phyloP scores from a whole-genome alignment of 495 filamentous ascomycete species.

The Pyronema omphalodes region DNA sequence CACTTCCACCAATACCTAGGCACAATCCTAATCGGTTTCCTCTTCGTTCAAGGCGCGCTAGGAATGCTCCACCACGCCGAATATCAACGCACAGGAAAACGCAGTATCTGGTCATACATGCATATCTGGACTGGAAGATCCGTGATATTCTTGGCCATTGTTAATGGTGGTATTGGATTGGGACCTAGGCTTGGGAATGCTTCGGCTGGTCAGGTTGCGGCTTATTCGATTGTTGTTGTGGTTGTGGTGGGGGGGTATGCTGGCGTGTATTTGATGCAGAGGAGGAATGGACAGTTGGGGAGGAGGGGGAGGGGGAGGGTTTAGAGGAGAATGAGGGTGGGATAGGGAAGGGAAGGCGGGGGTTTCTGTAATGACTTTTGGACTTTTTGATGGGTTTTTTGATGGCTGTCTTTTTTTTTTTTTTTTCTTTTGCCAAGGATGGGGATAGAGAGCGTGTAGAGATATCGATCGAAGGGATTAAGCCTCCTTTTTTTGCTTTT shows the following conservation, averaged over 20 bases:
- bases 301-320: no score
- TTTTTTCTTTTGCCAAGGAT: no score
- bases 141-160: constrained; percentile 42
- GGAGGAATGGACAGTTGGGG: background rate
- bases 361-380: no score
- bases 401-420: no score
- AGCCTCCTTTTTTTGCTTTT: no score
- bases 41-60: constrained; percentile 46
- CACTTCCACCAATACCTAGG: constrained; percentile 31
- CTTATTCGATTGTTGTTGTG: constrained; percentile 26
- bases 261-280: background rate
- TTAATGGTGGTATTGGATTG: constrained; percentile 56
- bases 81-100: constrained; percentile 30
- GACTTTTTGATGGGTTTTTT: no score
- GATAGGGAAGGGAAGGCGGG: no score
- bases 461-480: no score
- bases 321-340: no score
- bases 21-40: constrained; percentile 36
- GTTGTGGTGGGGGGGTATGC: background rate
- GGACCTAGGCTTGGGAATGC: constrained; percentile 28
- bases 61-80: constrained; percentile 46
- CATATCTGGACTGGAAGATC: constrained; percentile 56
- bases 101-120: constrained; percentile 35
- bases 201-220: constrained; percentile 32
- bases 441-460: no score